Base-by-base conservation (phyloP, 306 rosid species). In the Vigna nakashimae region DNA sequence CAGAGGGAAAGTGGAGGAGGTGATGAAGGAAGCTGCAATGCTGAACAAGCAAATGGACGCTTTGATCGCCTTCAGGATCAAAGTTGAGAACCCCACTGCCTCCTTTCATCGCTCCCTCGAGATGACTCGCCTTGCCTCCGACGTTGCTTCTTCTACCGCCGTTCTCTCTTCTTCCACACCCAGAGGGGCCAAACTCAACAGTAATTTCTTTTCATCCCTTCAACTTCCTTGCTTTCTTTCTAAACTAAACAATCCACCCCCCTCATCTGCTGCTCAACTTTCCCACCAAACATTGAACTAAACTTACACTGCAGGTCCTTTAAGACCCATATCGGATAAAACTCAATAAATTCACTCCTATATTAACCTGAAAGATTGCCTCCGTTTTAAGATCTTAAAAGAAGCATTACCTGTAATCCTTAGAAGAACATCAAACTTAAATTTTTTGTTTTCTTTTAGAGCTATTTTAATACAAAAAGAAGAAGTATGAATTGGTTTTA, bases 1-100 rank as follows among this genome's bases (percentile, higher is more conserved):
- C 22, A 46, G 30, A 77, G 6, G 75, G 0, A 88, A 89, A 56
- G 89, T 86, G 15, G 90, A 86, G 15, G 94, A 91, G 56, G 91
- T 88, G 40, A 74, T 84, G 85, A 82, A 83, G 57, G 94, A 91
- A 66, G 97, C 97, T 1, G 73, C 17, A 2, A 43, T 77, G 51
- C 76, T 91, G 18, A 88, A 88, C 66, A 83, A 85, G 80, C 97
- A 91, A 68, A 88, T 91, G 94, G 88, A 89, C 10, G 92, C 92
- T 45, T 74, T 91, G 24, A 89, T 91, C 26, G 97, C 89, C 48
- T 86, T 91, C 26, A 60, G 91, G 52, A 84, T 91, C 12, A 91
- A 86, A 83, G 97, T 91, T 40, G 93, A 91, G 83, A 87, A 88
- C 20, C 91, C 92, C 1, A 46, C 13, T 2, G 32, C 9, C 0